Conservation (phyloP, 2,329 filamentous ascomycete species). For the Venturia nashicola region DNA sequence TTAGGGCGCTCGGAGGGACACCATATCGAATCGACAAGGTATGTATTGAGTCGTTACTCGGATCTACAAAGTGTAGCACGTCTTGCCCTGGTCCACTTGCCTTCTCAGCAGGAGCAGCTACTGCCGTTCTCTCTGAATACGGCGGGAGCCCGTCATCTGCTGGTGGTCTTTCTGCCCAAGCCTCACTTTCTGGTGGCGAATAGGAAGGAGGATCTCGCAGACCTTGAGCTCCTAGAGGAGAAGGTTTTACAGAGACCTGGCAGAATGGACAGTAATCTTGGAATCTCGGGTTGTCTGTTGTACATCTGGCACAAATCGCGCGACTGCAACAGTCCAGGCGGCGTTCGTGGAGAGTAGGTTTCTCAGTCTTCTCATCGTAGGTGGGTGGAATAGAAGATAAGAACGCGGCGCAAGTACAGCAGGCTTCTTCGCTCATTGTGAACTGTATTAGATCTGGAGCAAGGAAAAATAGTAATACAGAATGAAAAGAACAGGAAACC, state of each 20-base stretch:
- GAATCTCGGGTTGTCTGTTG: slow-evolving; percentile 58
- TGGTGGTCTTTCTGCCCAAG: background rate
- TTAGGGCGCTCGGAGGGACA: slow-evolving; percentile 51
- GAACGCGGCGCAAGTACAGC: slow-evolving; percentile 58
- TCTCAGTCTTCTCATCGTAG: slow-evolving; percentile 45
- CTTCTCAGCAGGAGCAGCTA: slow-evolving; percentile 1
- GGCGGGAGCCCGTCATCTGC: background rate
- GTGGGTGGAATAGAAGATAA: slow-evolving; percentile 43
- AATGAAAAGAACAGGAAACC: background rate
- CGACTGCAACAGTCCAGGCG: slow-evolving; percentile 57
- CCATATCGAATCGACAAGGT: slow-evolving; percentile 61
- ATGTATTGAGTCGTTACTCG: slow-evolving; percentile 52
- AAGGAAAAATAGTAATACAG: background rate
- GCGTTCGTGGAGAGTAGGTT: slow-evolving; percentile 47
- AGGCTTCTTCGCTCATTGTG: slow-evolving; percentile 30
- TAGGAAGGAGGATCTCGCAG: slow-evolving; percentile 60
- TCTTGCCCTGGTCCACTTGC: slow-evolving; percentile 27
- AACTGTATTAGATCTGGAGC: background rate
- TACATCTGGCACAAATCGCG: slow-evolving; percentile 59
- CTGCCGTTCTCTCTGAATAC: background rate
- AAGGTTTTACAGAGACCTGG: slow-evolving; percentile 53
- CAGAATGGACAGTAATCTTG: slow-evolving; percentile 60
- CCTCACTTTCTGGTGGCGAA: slow-evolving; percentile 27
- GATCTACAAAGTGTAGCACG: slow-evolving; percentile 62
- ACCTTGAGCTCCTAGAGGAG: slow-evolving; percentile 40